Percentiles rank a stretch among this genome's conserved stretches.
Conservation (phyloP, 768 basidiomycete genomes). For the Kwoniella heveanensis region DNA sequence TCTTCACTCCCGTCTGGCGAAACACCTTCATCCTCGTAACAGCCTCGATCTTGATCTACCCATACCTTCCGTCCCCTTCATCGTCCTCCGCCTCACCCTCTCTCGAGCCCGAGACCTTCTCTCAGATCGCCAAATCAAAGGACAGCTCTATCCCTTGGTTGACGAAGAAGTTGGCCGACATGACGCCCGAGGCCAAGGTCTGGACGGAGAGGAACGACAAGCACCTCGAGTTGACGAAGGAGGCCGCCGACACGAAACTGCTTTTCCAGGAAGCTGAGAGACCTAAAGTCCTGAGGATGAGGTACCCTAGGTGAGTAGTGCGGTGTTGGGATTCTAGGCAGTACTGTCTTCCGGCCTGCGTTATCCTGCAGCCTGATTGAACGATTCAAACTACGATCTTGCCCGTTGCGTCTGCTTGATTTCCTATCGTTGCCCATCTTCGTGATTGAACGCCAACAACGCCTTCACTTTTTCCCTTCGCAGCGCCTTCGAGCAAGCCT, state of each 20-base stretch:
- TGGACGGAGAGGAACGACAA: constrained; percentile 56
- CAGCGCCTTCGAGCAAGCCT: constrained; percentile 57
- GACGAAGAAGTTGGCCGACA: constrained; percentile 52
- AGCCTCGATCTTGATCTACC: constrained; percentile 45
- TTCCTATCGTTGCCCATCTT: no score
- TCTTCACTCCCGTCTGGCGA: constrained; percentile 55
- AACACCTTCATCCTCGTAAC: constrained; percentile 48
- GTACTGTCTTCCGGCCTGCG: no score
- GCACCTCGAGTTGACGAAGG: constrained; percentile 55
- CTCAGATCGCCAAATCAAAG: constrained; percentile 18
- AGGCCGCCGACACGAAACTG: constrained; percentile 55
- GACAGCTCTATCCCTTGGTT: constrained; percentile 38
- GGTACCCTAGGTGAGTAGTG: constrained; percentile 55
- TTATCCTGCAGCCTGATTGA: no score
- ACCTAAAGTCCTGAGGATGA: constrained; percentile 52
- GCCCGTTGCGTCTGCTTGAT: no score
- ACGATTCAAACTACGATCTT: no score
- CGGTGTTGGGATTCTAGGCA: not conserved
- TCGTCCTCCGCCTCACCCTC: constrained; percentile 37
- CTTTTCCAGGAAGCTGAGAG: constrained; percentile 58
- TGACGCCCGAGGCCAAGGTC: constrained; percentile 49
- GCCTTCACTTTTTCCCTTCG: no score
- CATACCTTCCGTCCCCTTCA: constrained; percentile 52
- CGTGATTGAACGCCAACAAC: no score
- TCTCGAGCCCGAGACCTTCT: constrained; percentile 31